These are phyloP conservation scores for Podaxis sp. DNA, from an alignment of 768 basidiomycete species.

Conservation along the genomic window DNA sequence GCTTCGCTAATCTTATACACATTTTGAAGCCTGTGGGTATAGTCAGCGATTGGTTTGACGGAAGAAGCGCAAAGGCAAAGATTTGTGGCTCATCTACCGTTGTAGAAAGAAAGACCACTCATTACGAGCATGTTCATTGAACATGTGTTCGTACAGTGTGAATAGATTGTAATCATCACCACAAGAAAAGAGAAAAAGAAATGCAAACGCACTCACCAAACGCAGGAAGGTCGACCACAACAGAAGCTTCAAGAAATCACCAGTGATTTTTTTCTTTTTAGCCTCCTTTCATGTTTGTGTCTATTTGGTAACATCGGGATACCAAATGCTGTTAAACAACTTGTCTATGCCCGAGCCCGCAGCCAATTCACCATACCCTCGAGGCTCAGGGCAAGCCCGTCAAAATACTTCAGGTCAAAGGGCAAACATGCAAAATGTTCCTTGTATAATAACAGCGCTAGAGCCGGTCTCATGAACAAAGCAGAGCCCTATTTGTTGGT, in stretches of 20 bases:
- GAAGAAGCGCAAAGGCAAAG: slow-evolving; percentile 12
- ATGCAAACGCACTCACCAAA: slow-evolving; percentile 23
- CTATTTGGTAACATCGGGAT: background rate
- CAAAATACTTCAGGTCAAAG: no score
- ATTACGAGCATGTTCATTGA: slow-evolving; percentile 38
- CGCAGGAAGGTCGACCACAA: background rate
- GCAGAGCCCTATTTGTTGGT: no score
- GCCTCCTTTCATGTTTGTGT: background rate
- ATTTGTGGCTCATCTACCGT: slow-evolving; percentile 73
- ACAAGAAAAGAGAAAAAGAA: slow-evolving; percentile 15
- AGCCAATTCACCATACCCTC: background rate
- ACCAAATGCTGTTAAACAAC: background rate
- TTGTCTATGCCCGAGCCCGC: background rate
- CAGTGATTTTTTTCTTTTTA: background rate
- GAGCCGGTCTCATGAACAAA: no score
- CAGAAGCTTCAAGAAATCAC: background rate
- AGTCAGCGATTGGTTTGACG: background rate
- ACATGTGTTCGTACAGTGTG: slow-evolving; percentile 71
- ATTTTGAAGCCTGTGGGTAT: background rate
- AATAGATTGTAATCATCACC: slow-evolving; percentile 59
- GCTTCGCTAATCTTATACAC: background rate
- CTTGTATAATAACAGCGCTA: no score
- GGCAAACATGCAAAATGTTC: no score
- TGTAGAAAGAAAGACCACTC: slow-evolving; percentile 62
- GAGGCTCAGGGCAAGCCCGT: background rate